A percentile compares a stretch with the other conserved stretches of the same genome.
These are phyloP conservation scores for Naganishia friedmannii DNA, from an alignment of 768 basidiomycete species.

Conservation along the genomic window DNA sequence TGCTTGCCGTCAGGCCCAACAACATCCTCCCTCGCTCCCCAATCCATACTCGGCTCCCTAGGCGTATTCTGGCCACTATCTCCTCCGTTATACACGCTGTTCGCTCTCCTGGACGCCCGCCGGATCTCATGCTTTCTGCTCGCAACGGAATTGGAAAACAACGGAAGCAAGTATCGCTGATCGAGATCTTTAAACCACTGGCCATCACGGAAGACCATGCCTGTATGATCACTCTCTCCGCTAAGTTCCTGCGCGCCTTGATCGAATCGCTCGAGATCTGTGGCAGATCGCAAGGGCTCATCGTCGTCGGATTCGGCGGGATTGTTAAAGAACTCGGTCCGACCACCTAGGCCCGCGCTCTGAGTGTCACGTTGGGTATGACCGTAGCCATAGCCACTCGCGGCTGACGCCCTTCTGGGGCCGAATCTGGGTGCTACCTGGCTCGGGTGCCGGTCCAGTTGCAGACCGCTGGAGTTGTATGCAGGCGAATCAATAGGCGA, in stretches of 20 bases:
- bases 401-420: not conserved
- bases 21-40: slow-evolving; percentile 35
- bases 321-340: slow-evolving; percentile 12
- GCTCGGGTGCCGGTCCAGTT: slow-evolving; percentile 10
- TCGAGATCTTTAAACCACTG: slow-evolving; percentile 96
- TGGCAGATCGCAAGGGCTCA: slow-evolving; percentile 40
- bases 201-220: slow-evolving; percentile 61
- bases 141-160: slow-evolving; percentile 60
- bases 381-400: not conserved
- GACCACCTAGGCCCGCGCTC: slow-evolving; percentile 6
- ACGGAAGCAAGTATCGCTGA: slow-evolving; percentile 85
- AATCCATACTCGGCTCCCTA: slow-evolving; percentile 39
- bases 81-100: slow-evolving; percentile 36
- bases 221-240: slow-evolving; percentile 34
- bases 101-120: slow-evolving; percentile 35
- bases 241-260: slow-evolving; percentile 27
- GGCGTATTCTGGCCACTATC: slow-evolving; percentile 40
- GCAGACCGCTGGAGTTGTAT: slow-evolving; percentile 2
- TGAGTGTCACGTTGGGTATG: not conserved
- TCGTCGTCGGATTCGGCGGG: slow-evolving; percentile 43
- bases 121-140: slow-evolving; percentile 45
- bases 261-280: slow-evolving; percentile 31
- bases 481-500: slow-evolving; percentile 42
- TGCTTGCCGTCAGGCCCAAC: slow-evolving; percentile 41
- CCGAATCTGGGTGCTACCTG: not conserved